Conservation (phyloP, 2,329 filamentous ascomycete species). For the Graphilbum ipis-grandicollis region DNA sequence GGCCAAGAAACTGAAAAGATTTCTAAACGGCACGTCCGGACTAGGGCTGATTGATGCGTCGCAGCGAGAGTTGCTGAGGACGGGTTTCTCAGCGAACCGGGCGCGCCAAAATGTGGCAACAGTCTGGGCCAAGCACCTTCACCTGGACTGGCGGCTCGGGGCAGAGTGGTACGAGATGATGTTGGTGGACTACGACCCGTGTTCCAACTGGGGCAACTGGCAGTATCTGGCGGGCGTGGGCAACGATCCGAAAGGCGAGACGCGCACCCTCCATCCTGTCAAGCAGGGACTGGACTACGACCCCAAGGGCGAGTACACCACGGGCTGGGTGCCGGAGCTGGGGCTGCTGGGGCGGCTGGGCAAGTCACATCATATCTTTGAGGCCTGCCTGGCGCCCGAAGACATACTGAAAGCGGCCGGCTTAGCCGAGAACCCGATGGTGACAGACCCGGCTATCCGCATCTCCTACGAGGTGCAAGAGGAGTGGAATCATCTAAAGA, state of each 20-base stretch:
- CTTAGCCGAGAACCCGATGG: too few species aligned
- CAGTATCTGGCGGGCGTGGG: conserved; percentile 68
- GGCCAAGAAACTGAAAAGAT: conserved; percentile 32
- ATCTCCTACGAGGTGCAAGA: too few species aligned
- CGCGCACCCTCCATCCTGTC: conserved; percentile 64
- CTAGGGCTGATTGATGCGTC: conserved; percentile 64
- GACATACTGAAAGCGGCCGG: conserved; percentile 13
- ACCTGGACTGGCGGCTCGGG: conserved; percentile 63
- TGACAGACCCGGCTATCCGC: neutral
- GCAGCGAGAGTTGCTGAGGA: conserved; percentile 55
- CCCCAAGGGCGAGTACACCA: conserved; percentile 48
- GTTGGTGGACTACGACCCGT: conserved; percentile 59
- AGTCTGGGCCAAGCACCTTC: conserved; percentile 55
- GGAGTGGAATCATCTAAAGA: too few species aligned
- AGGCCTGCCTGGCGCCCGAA: conserved; percentile 46
- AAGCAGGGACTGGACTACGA: conserved; percentile 72
- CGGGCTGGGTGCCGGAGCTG: conserved; percentile 57
- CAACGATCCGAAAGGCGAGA: conserved; percentile 56
- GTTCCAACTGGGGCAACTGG: conserved; percentile 70
- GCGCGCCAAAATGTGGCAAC: conserved; percentile 61
- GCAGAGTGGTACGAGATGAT: conserved; percentile 61
- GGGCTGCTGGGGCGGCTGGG: conserved; percentile 12
- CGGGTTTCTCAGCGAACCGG: conserved; percentile 63
- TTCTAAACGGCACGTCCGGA: conserved; percentile 52
- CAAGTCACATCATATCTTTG: conserved; percentile 54